phyloP scores from a whole-genome alignment of 192 early-diverging fungal species.

The Coemansia sp. region DNA sequence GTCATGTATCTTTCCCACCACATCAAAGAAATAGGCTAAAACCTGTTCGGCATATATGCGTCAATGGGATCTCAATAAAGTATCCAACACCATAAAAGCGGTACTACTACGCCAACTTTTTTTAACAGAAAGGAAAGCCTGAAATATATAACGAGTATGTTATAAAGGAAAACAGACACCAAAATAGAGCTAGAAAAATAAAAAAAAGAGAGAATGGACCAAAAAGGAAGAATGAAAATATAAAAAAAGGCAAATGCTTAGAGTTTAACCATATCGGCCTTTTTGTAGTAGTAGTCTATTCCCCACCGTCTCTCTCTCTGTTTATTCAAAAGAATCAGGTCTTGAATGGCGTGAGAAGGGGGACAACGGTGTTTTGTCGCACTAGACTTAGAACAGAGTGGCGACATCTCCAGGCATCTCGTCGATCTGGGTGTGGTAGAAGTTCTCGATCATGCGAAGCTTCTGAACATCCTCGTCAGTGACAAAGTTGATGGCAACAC shows the following conservation, averaged over 20 bases:
- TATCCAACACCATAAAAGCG: too few relatives aligned
- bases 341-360: neutral
- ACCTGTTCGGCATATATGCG: too few relatives aligned
- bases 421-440: constrained; percentile 99
- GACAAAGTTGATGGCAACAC: constrained; percentile 99
- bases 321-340: neutral
- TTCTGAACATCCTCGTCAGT: constrained; percentile 90
- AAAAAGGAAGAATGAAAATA: constrained; percentile 1
- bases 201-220: neutral
- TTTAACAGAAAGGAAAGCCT: too few relatives aligned
- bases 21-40: too few relatives aligned
- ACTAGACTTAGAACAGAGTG: constrained; percentile 65
- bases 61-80: too few relatives aligned
- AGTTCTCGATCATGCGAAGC: constrained; percentile 87
- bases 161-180: too few relatives aligned
- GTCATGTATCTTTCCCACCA: too few relatives aligned
- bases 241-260: neutral
- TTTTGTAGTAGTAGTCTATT: neutral
- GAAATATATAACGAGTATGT: too few relatives aligned
- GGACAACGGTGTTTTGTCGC: neutral
- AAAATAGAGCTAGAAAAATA: neutral
- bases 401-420: constrained; percentile 99
- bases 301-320: too few relatives aligned
- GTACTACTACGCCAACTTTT: too few relatives aligned
- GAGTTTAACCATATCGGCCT: neutral